Base-by-base conservation (phyloP, 352 stramenopile species). In the Globisporangium nagaii region DNA sequence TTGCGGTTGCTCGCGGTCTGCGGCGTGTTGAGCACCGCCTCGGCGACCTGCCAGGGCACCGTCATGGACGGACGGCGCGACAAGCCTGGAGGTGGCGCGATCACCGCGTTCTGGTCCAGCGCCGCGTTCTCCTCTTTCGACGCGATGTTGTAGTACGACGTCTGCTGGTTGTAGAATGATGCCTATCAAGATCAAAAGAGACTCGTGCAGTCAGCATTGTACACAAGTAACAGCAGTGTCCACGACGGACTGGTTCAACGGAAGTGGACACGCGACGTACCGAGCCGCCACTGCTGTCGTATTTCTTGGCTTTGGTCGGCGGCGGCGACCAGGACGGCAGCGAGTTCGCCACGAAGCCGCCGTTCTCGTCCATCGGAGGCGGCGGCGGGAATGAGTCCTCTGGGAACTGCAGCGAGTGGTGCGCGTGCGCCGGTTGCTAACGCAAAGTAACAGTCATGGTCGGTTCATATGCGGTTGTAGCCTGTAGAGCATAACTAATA, bases 291-390 rank as follows among this genome's bases (percentile, higher is more conserved):
- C 50, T 11, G 62, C 58, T n/a, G 63, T 81, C 82, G 12, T 91
- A 68, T 43, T 88, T 86, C 59, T 93, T 93, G 12, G 67, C 70
- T 24, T 80, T 71, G 25, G 67, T 56, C 4, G 83, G 80, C 5
- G 83, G 83, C 12, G 83, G 83, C n/a, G 80, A 91, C 83, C 83
- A 93, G 20, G 83, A 93, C 19, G 83, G 83, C 9, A 93, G 59
- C 6, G 78, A 76, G 3, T 70, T 79, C 1, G 74, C 65, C 31
- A 88, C 70, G 45, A 91, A 91, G 2, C 74, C 65, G 24, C 81
- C 72, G 57, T 58, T 80, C 25, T 84, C 79, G 36, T 90, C 78
- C 41, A 84, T 65, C 2, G 80, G 79, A 1, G 82, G 82, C 25
- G 79, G 82, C 4, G 79, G 82, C 11, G 82, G 82, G 41, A 93